These are phyloP conservation scores for Crucibulum laeve DNA, from an alignment of 768 basidiomycete genomes.

Conservation along the genomic window DNA sequence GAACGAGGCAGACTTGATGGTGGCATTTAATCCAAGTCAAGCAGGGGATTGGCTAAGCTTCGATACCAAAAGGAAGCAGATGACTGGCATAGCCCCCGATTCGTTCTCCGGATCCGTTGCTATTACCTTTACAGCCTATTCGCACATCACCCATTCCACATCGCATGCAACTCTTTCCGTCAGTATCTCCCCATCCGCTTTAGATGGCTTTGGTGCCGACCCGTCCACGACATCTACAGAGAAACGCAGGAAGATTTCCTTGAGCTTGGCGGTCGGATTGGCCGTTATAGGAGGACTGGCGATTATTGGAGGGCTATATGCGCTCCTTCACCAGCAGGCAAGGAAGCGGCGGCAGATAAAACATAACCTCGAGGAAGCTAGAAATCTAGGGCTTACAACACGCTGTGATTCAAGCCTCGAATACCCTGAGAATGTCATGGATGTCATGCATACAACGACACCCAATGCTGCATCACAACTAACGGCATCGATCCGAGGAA, in stretches of 20 bases:
- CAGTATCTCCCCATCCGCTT: constrained; percentile 33
- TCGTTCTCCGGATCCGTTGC: constrained; percentile 38
- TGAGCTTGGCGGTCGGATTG: too few relatives aligned
- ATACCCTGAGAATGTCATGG: constrained; percentile 65
- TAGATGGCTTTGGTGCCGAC: constrained; percentile 28
- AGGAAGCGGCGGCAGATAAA: too few relatives aligned
- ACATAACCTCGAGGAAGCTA: too few relatives aligned
- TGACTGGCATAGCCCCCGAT: constrained; percentile 55
- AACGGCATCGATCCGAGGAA: constrained; percentile 54
- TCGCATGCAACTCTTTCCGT: constrained; percentile 62
- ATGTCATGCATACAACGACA: too few relatives aligned
- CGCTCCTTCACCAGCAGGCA: too few relatives aligned
- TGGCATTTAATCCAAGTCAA: constrained; percentile 47
- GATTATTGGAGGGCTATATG: too few relatives aligned
- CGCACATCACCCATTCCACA: constrained; percentile 59
- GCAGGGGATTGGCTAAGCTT: constrained; percentile 51
- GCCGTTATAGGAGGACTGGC: too few relatives aligned
- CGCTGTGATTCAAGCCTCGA: constrained; percentile 38
- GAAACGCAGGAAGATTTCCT: constrained; percentile 27
- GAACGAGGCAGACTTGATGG: constrained; percentile 46
- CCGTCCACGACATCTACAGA: constrained; percentile 32
- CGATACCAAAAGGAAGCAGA: constrained; percentile 33
- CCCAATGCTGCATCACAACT: too few relatives aligned
- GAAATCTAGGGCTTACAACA: too few relatives aligned
- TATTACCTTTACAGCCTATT: constrained; percentile 67